These are phyloP conservation scores for Trypanosoma mega DNA, from an alignment of 208 protist species.

Conservation along the genomic window DNA sequence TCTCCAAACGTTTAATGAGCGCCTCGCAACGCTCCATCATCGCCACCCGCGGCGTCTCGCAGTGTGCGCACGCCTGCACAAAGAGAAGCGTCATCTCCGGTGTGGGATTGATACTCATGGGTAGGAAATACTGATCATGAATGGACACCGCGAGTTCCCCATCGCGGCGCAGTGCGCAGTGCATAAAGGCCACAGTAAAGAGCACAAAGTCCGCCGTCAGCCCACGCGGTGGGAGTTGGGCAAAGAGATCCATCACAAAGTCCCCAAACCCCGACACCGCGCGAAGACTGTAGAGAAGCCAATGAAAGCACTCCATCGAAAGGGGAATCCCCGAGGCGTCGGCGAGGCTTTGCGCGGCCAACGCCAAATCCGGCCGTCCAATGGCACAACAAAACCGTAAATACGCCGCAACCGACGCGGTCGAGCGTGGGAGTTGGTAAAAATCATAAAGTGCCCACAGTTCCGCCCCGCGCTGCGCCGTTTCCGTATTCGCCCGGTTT, in stretches of 20 bases:
- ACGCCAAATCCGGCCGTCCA: conserved; percentile 43
- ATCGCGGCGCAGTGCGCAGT: conserved; percentile 73
- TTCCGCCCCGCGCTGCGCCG: conserved; percentile 62
- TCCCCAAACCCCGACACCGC: conserved; percentile 64
- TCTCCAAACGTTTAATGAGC: conserved; percentile 64
- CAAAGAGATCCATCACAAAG: conserved; percentile 74
- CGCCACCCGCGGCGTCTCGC: conserved; percentile 41
- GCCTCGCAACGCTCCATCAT: conserved; percentile 61
- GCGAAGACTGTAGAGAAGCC: conserved; percentile 77
- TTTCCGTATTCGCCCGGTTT: conserved; percentile 40
- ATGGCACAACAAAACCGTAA: conserved; percentile 69
- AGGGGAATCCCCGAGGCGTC: conserved; percentile 52
- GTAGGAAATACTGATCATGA: conserved; percentile 67
- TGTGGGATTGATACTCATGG: conserved; percentile 72
- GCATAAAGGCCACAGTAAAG: conserved; percentile 75
- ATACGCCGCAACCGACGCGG: conserved; percentile 62
- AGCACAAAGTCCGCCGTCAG: conserved; percentile 78
- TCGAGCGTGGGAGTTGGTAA: conserved; percentile 63
- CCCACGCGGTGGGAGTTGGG: conserved; percentile 64
- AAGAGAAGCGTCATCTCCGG: conserved; percentile 83
- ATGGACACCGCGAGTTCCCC: conserved; percentile 76
- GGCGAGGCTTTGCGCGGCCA: conserved; percentile 71
- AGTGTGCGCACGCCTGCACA: conserved; percentile 70
- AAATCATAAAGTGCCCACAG: conserved; percentile 89
- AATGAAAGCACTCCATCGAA: conserved; percentile 74